Evolutionary conservation across 1,284 basidiomycete genomes (phyloP).

Genomic region (Malassezia restricta): DNA sequence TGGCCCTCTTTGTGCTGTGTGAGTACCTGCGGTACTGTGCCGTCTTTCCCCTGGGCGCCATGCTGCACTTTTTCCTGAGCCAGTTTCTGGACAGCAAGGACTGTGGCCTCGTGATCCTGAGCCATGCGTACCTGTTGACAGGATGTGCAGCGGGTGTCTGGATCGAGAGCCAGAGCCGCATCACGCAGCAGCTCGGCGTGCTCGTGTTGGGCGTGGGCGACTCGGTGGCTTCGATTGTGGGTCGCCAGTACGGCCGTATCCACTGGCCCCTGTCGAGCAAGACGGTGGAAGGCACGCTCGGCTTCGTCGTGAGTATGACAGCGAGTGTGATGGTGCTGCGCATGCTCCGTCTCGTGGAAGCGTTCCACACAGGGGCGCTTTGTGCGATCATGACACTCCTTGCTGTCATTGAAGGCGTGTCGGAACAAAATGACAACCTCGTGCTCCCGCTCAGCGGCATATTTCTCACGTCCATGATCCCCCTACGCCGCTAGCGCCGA

Average conservation of each 20-base stretch:
- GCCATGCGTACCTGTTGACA: constrained; percentile 90
- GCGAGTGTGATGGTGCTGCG: constrained; percentile 60
- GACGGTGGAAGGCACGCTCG: constrained; percentile 78
- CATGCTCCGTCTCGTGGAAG: constrained; percentile 51
- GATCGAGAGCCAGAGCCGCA: constrained; percentile 58
- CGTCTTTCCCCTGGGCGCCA: constrained; percentile 85
- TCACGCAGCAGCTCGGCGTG: constrained; percentile 67
- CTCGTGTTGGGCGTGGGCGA: constrained; percentile 85
- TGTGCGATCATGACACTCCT: constrained; percentile 17
- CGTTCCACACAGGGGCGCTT: constrained; percentile 19
- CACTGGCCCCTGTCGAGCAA: constrained; percentile 78
- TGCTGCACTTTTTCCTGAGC: constrained; percentile 80
- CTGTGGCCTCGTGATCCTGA: constrained; percentile 85
- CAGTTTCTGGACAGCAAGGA: constrained; percentile 95
- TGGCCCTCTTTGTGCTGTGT: constrained; percentile 40
- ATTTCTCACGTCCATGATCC: constrained; percentile 24
- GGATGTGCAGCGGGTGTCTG: constrained; percentile 87
- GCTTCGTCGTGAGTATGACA: constrained; percentile 65
- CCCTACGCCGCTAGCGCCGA: not conserved
- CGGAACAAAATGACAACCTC: constrained; percentile 44
- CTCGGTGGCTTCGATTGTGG: constrained; percentile 81
- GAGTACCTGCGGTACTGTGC: constrained; percentile 68
- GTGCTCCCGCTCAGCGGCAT: constrained; percentile 38
- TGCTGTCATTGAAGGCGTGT: constrained; percentile 38
- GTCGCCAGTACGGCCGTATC: constrained; percentile 64